phyloP scores from a whole-genome alignment of 2,329 filamentous ascomycete genomes.

The Emergomyces africanus region DNA sequence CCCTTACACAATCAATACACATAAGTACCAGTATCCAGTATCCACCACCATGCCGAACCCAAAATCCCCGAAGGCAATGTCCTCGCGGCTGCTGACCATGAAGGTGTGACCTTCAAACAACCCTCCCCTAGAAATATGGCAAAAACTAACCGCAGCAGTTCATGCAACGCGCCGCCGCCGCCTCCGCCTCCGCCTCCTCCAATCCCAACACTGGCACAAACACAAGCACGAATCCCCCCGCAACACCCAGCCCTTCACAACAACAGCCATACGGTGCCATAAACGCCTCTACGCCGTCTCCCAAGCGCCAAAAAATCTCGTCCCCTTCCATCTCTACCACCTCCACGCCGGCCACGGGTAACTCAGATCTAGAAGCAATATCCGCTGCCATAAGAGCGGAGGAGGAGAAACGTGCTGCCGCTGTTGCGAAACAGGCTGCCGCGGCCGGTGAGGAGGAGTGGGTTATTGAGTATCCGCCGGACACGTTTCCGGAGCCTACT shows the following conservation, averaged over 20 bases:
- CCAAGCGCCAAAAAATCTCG: constrained; percentile 27
- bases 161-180: constrained; percentile 76
- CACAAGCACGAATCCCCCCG: constrained; percentile 34
- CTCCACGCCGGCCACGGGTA: constrained; percentile 14
- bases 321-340: constrained; percentile 14
- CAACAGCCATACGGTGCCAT: constrained; percentile 39
- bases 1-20: not conserved
- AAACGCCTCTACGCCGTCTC: constrained; percentile 19
- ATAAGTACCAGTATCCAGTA: not conserved
- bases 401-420: constrained; percentile 28
- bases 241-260: constrained; percentile 31
- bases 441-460: constrained; percentile 34
- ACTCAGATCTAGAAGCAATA: constrained; percentile 27
- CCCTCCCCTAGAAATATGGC: not conserved
- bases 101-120: constrained; percentile 39
- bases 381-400: constrained; percentile 28
- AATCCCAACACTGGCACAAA: constrained; percentile 31
- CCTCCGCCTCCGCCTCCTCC: constrained; percentile 36
- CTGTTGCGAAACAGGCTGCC: constrained; percentile 27
- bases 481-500: constrained; percentile 5
- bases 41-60: constrained; percentile 7
- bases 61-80: constrained; percentile 59
- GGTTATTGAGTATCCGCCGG: constrained; percentile 25
- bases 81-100: constrained; percentile 81
- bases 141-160: constrained; percentile 39